Evolutionary conservation across 2,329 filamentous ascomycete species (phyloP), one percentile per base, ranked within the genome.

Genomic region (Arachnomyces sp.): DNA sequence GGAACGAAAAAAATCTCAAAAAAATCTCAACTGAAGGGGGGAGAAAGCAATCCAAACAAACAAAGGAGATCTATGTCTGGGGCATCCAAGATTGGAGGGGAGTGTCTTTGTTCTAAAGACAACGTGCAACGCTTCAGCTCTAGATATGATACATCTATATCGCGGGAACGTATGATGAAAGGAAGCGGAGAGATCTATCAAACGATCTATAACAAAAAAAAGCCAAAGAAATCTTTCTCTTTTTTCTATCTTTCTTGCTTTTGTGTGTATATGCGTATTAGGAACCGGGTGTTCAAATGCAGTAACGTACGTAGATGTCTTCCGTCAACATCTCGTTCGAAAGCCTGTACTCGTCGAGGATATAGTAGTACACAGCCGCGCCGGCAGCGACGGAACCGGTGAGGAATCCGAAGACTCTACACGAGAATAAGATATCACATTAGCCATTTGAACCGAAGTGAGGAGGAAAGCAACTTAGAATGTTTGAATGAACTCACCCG

Each of bases 241-340:
- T 12, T 33, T 33, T 33, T 33, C 16, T 33, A 12, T 12, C 12
- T 33, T 33, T 33, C 5, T 33, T 17, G 16, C 16, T 16, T 13
- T 28, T 16, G 25, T 31, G 7, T 28, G 4, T 32, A 40, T 36
- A 43, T 49, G 40, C 45, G 38, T 39, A 28, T 54, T 64, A 36
- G 25, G 21, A 12, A 33, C 34, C 33, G 40, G 9, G 16, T 36
- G 7, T 39, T 47, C 29, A 50, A 37, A 50, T 43, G 37, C 42
- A 41, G 34, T 39, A 40, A 82, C 86, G 66, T 77, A 95, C 90
- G 67, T 90, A 90, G 63, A 96, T 95, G 67, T 96, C 90, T 68
- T 95, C 88, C 45, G 83, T 90, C 66, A 96, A 72, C 58, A 95
- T 76, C 68, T 94, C 86, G 70, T 95, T 96, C 52, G 87, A 86